A percentile compares a stretch with the other conserved stretches of the same genome.
Conservation (phyloP, 441 rosid genomes). For the Populus hybrid region DNA sequence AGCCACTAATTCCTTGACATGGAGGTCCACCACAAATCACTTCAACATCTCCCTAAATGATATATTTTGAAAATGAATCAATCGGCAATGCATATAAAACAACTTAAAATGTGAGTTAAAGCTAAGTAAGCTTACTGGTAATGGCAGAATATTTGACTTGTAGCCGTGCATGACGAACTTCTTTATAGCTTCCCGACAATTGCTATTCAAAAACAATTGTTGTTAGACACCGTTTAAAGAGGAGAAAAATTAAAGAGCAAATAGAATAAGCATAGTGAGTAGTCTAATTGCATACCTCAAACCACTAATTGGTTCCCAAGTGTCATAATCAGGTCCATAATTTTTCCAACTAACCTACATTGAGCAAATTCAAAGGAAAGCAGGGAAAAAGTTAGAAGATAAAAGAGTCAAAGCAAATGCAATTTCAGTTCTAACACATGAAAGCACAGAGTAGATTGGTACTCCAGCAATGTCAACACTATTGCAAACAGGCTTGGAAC, state of each 20-base stretch:
- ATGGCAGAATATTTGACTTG: constrained; percentile 45
- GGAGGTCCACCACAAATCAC: constrained; percentile 91
- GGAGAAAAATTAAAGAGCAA: neutral
- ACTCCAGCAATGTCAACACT: neutral
- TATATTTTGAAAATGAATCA: neutral
- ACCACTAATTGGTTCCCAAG: constrained; percentile 73
- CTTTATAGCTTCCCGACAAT: constrained; percentile 39
- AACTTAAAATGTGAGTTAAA: neutral
- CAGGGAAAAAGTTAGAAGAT: neutral
- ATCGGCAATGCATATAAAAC: neutral
- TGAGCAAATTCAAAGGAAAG: neutral
- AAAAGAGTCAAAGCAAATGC: neutral
- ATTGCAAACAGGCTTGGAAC: neutral
- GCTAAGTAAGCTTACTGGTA: constrained; percentile 42
- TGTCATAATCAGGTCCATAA: constrained; percentile 50
- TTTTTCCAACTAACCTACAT: constrained; percentile 66
- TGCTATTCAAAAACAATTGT: constrained; percentile 28
- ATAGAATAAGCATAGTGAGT: neutral
- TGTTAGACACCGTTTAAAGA: neutral
- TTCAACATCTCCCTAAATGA: constrained; percentile 58
- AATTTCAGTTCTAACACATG: neutral
- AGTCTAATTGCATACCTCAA: constrained; percentile 37
- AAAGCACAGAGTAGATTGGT: neutral
- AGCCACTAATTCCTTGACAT: constrained; percentile 90
- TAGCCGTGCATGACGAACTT: constrained; percentile 48